A percentile compares a stretch with the other conserved stretches of the same genome.
phyloP scores from a whole-genome alignment of 371 early-diverging fungal species.

The Capniomyces stellatus region DNA sequence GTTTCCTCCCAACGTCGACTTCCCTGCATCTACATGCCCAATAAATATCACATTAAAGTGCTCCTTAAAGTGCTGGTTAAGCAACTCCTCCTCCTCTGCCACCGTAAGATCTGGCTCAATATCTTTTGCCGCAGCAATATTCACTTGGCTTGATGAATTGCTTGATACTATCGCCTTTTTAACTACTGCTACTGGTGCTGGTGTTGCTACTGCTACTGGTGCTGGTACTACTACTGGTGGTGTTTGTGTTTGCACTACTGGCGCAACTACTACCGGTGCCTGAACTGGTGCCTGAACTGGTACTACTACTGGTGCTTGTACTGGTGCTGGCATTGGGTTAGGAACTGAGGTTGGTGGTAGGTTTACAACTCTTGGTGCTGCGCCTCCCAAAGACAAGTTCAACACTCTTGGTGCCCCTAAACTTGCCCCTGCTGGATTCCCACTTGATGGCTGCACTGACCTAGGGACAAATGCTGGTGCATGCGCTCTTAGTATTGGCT shows the following conservation, averaged over 20 bases:
- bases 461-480: slow-evolving; percentile 35
- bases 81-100: slow-evolving; percentile 16
- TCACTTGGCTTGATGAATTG: not conserved
- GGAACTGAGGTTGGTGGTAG: not conserved
- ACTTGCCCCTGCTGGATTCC: not conserved
- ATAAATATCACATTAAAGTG: slow-evolving; percentile 95
- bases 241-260: not conserved
- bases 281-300: slow-evolving; percentile 4
- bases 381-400: not conserved
- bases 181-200: not conserved
- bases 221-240: slow-evolving; percentile 2
- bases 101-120: not conserved
- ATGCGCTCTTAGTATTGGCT: slow-evolving; percentile 28
- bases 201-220: not conserved
- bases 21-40: slow-evolving; percentile 99
- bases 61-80: slow-evolving; percentile 68
- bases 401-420: not conserved
- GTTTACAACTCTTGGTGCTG: not conserved
- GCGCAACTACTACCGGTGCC: not conserved
- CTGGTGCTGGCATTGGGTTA: not conserved
- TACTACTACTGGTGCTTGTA: slow-evolving; percentile 2
- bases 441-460: not conserved
- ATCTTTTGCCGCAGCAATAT: not conserved
- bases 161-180: not conserved
- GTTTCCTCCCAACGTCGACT: slow-evolving; percentile 99